These are phyloP conservation scores for Oryza glumipatula DNA, from an alignment of 176 grass and related monocot species.

Conservation along the genomic window DNA sequence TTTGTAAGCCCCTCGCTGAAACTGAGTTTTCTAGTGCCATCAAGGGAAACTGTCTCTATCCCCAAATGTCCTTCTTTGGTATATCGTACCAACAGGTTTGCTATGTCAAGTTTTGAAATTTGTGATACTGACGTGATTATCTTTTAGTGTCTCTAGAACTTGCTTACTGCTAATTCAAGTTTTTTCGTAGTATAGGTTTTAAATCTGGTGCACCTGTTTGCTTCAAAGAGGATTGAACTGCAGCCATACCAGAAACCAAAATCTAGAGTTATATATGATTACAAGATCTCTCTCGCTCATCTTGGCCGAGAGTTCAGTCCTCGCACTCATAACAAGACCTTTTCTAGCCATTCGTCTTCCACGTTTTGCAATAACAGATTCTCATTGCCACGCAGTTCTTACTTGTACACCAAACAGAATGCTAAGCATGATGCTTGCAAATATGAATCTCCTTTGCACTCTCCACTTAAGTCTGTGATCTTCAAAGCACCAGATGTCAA, in stretches of 20 bases:
- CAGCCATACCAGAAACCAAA: constrained; percentile 44
- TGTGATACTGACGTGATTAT: constrained; percentile 4
- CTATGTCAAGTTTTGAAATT: constrained; percentile 35
- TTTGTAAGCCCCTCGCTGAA: constrained; percentile 61
- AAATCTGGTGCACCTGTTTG: constrained; percentile 58
- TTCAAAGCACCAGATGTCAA: constrained; percentile 38
- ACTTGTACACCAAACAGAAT: constrained; percentile 39
- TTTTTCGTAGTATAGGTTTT: constrained; percentile 61
- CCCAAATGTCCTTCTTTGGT: constrained; percentile 62
- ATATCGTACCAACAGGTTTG: constrained; percentile 59
- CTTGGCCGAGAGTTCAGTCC: constrained; percentile 34
- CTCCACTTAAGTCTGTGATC: constrained; percentile 25
- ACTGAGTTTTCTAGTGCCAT: constrained; percentile 58
- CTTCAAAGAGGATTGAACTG: constrained; percentile 54
- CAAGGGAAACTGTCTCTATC: constrained; percentile 36
- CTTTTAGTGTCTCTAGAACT: constrained; percentile 14
- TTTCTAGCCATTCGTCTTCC: not conserved
- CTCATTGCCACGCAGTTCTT: constrained; percentile 17
- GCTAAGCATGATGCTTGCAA: constrained; percentile 24
- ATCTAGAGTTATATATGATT: constrained; percentile 48
- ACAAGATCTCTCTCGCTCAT: constrained; percentile 50
- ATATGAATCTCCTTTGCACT: constrained; percentile 26
- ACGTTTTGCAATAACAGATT: constrained; percentile 48
- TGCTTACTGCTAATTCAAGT: constrained; percentile 41
- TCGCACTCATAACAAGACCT: constrained; percentile 22